Evolutionary conservation across 2,329 filamentous ascomycete genomes (phyloP).

Genomic region (Xenosphaeropsis pyriputrescens): DNA sequence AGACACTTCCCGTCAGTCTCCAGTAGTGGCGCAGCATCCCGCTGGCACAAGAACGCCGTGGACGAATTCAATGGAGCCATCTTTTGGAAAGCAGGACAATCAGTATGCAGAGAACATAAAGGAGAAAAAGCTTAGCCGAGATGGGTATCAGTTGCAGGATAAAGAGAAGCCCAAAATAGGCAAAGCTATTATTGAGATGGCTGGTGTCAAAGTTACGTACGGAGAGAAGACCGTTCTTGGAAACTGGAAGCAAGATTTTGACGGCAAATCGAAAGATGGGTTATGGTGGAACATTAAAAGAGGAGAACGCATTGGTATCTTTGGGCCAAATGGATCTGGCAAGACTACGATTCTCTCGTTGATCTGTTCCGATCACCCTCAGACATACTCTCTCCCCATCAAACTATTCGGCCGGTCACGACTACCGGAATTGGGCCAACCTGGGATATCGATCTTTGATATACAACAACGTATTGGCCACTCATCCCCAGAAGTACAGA

Average conservation of each 20-base stretch:
- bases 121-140: slow-evolving; percentile 4
- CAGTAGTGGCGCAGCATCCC: no score
- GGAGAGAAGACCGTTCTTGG: slow-evolving; percentile 65
- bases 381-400: slow-evolving; percentile 81
- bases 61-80: no score
- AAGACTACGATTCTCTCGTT: slow-evolving; percentile 91
- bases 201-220: slow-evolving; percentile 71
- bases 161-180: slow-evolving; percentile 24
- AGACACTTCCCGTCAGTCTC: no score
- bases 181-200: slow-evolving; percentile 73
- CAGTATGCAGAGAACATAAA: no score
- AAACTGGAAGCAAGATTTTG: slow-evolving; percentile 52
- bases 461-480: slow-evolving; percentile 83
- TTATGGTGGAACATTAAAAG: slow-evolving; percentile 71
- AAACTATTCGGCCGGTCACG: slow-evolving; percentile 72
- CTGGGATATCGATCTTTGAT: slow-evolving; percentile 81
- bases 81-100: no score
- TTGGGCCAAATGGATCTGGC: slow-evolving; percentile 87
- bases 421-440: slow-evolving; percentile 50
- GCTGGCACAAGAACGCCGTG: no score
- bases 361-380: slow-evolving; percentile 90
- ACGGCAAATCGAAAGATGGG: slow-evolving; percentile 38
- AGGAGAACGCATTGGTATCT: slow-evolving; percentile 81
- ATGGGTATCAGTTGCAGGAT: slow-evolving; percentile 12
- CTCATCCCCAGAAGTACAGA: slow-evolving; percentile 85